Percentiles rank a stretch among this genome's conserved stretches.
Evolutionary conservation across 768 basidiomycete genomes (phyloP).

Genomic region (Amyloporia xantha): DNA sequence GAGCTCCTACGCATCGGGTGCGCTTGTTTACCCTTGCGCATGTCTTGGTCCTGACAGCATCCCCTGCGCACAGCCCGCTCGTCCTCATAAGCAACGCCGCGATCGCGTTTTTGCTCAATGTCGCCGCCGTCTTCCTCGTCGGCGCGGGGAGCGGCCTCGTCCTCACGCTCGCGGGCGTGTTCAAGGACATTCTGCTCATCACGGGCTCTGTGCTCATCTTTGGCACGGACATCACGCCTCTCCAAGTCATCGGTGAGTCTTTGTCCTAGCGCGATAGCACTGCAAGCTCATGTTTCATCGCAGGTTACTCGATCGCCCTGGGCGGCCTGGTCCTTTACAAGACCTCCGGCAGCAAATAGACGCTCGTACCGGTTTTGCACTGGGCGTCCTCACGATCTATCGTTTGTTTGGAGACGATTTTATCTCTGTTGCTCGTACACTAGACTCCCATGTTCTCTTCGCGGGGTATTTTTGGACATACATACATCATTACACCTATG

Average conservation of each 20-base stretch:
- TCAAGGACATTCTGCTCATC: slow-evolving; percentile 90
- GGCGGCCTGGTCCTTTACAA: slow-evolving; percentile 83
- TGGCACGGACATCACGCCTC: slow-evolving; percentile 66
- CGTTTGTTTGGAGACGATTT: background rate
- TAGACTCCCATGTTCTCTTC: background rate
- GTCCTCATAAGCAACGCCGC: slow-evolving; percentile 79
- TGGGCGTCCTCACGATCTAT: background rate
- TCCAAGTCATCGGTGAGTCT: slow-evolving; percentile 71
- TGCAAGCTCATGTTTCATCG: background rate
- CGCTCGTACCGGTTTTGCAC: background rate
- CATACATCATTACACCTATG: background rate
- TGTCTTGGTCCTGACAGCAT: background rate
- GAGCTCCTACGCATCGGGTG: slow-evolving; percentile 43
- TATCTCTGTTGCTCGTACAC: background rate
- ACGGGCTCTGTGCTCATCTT: slow-evolving; percentile 85
- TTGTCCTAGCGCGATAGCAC: background rate
- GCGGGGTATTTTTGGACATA: background rate
- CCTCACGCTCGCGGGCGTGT: slow-evolving; percentile 86
- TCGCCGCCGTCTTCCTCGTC: slow-evolving; percentile 93
- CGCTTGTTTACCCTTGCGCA: slow-evolving; percentile 5
- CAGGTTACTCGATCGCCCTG: slow-evolving; percentile 85
- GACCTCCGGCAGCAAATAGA: slow-evolving; percentile 57
- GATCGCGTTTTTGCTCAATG: slow-evolving; percentile 84
- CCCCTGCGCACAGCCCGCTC: slow-evolving; percentile 40
- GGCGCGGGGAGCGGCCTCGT: slow-evolving; percentile 83